These are phyloP conservation scores for Alternaria sp. DNA, from an alignment of 2,329 filamentous ascomycete genomes.

Conservation along the genomic window DNA sequence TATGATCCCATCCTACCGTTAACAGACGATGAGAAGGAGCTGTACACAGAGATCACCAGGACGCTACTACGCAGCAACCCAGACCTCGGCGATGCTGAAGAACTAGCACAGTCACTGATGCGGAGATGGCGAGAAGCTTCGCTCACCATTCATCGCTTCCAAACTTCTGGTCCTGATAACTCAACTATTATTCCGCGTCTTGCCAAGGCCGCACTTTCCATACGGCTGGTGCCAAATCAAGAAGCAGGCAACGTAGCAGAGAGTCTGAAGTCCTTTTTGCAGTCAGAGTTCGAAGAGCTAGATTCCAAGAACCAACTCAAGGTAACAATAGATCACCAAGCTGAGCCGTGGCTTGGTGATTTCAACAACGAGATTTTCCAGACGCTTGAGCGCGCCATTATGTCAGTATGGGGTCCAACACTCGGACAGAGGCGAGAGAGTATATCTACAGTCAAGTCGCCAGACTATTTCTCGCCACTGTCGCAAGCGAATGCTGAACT, in stretches of 20 bases:
- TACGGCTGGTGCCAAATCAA: constrained; percentile 93
- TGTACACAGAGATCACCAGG: constrained; percentile 85
- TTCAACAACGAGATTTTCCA: constrained; percentile 90
- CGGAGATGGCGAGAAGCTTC: constrained; percentile 95
- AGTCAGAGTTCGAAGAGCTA: constrained; percentile 75
- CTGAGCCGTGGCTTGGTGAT: constrained; percentile 95
- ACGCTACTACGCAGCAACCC: constrained; percentile 78
- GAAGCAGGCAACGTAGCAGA: constrained; percentile 80
- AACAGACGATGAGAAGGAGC: constrained; percentile 76
- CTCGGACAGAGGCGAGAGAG: constrained; percentile 40
- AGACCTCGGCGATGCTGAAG: constrained; percentile 68
- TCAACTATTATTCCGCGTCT: constrained; percentile 90
- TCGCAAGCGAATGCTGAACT: constrained; percentile 19
- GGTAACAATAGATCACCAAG: constrained; percentile 88
- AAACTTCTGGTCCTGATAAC: constrained; percentile 87
- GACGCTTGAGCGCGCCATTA: constrained; percentile 84
- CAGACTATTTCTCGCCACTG: constrained; percentile 27
- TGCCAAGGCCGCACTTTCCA: constrained; percentile 86
- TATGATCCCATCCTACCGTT: constrained; percentile 84
- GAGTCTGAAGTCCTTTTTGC: constrained; percentile 72
- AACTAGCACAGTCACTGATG: constrained; percentile 87
- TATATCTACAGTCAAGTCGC: constrained; percentile 14
- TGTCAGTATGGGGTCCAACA: constrained; percentile 79
- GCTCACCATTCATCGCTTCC: constrained; percentile 90
- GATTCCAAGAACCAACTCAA: constrained; percentile 82